Evolutionary conservation across 495 filamentous ascomycete genomes (phyloP).

Genomic region (Hypomontagnella monticulosa): DNA sequence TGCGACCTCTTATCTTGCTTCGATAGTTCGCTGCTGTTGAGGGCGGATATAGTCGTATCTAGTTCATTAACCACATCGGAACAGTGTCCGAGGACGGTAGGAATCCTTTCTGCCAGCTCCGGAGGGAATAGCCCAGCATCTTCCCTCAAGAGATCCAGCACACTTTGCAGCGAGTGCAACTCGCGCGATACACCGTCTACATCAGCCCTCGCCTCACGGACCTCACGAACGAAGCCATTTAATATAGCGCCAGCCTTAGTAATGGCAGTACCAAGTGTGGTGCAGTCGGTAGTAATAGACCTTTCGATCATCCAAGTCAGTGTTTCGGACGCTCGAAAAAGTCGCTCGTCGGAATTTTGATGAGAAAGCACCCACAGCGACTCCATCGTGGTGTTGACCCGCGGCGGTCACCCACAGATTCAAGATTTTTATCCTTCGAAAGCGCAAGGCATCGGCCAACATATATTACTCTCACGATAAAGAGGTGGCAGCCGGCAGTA

Average conservation of each 20-base stretch:
- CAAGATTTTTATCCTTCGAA: constrained; percentile 23
- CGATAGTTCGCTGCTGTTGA: constrained; percentile 45
- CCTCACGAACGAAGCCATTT: constrained; percentile 53
- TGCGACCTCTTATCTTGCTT: constrained; percentile 52
- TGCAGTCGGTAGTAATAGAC: constrained; percentile 56
- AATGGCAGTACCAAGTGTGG: constrained; percentile 50
- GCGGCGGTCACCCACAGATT: constrained; percentile 31
- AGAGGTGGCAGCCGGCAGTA: constrained; percentile 24
- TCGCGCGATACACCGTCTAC: constrained; percentile 58
- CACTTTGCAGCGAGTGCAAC: constrained; percentile 57
- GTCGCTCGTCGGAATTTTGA: constrained; percentile 31
- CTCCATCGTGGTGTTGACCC: constrained; percentile 40
- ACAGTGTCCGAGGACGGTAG: constrained; percentile 49
- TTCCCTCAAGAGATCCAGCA: constrained; percentile 56
- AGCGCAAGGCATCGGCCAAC: constrained; percentile 34
- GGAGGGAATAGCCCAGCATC: constrained; percentile 53
- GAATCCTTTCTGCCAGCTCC: constrained; percentile 49
- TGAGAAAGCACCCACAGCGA: constrained; percentile 37
- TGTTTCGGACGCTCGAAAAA: constrained; percentile 37
- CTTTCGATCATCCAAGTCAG: constrained; percentile 46
- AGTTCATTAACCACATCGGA: constrained; percentile 49
- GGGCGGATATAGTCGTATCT: constrained; percentile 44
- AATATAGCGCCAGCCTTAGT: constrained; percentile 44
- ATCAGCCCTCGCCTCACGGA: constrained; percentile 58
- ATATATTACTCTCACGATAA: constrained; percentile 34